These are phyloP conservation scores for Boletus reticuloceps DNA, from an alignment of 768 basidiomycete species.

Conservation along the genomic window DNA sequence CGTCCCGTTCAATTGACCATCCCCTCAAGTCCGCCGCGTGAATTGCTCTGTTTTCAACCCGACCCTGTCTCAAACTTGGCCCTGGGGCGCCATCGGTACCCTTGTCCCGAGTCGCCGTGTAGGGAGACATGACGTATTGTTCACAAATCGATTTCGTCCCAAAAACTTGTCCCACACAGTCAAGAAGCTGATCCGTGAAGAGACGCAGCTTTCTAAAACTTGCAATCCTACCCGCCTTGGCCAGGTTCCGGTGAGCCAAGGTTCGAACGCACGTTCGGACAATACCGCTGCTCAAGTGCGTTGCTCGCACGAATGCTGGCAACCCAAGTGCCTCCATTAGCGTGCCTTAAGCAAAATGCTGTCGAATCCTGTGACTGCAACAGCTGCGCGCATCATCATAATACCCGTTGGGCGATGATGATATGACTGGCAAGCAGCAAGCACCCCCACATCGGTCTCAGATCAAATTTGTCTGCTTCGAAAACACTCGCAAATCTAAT, in stretches of 20 bases:
- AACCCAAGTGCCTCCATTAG: constrained; percentile 15
- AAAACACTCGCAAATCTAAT: constrained; percentile 18
- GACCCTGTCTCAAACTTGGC: constrained; percentile 16
- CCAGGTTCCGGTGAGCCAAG: constrained; percentile 13
- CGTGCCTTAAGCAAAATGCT: constrained; percentile 13
- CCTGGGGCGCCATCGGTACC: not conserved
- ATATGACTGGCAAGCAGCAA: not conserved
- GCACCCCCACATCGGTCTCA: constrained; percentile 5
- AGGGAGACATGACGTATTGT: constrained; percentile 22
- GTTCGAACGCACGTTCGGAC: constrained; percentile 16
- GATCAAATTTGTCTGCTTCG: constrained; percentile 15
- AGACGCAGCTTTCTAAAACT: constrained; percentile 8
- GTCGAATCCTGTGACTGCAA: constrained; percentile 14
- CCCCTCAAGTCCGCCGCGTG: constrained; percentile 18
- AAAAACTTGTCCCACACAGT: constrained; percentile 9
- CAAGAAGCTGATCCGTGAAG: constrained; percentile 9
- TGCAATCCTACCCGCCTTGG: not conserved
- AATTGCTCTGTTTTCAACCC: constrained; percentile 8
- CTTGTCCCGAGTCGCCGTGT: constrained; percentile 20
- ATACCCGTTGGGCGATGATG: constrained; percentile 5
- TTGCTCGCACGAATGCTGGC: constrained; percentile 17
- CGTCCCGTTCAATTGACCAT: constrained; percentile 10
- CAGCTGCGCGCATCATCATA: constrained; percentile 15
- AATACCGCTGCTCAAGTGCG: constrained; percentile 3
- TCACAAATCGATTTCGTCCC: constrained; percentile 5